Conservation (phyloP, 2,329 filamentous ascomycete genomes). For the Amesomyces nigricolor region DNA sequence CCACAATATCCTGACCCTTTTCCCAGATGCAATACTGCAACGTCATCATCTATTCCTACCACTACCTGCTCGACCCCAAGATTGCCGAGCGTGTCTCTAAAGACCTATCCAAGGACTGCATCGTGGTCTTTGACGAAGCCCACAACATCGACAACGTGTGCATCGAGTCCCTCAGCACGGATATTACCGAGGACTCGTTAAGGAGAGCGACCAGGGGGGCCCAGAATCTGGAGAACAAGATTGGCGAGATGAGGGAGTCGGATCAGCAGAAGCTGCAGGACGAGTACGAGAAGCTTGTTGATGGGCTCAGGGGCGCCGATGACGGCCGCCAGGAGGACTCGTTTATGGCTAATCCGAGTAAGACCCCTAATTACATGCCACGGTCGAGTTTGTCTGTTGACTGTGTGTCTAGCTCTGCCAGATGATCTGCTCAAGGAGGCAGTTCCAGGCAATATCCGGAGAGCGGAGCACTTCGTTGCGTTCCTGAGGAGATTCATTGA, state of each 20-base stretch:
- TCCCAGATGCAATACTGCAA: constrained; percentile 94
- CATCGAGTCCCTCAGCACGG: constrained; percentile 94
- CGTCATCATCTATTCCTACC: constrained; percentile 98
- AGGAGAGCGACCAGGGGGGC: constrained; percentile 87
- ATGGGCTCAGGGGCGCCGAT: constrained; percentile 81
- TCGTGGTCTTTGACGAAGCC: constrained; percentile 96
- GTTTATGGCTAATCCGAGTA: constrained; percentile 88
- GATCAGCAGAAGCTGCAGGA: constrained; percentile 91
- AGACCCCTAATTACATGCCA: constrained; percentile 1
- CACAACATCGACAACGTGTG: constrained; percentile 99
- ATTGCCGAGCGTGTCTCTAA: constrained; percentile 93
- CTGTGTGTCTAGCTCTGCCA: constrained; percentile 57
- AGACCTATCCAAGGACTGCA: constrained; percentile 95
- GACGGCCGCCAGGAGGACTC: constrained; percentile 88
- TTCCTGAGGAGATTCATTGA: constrained; percentile 97
- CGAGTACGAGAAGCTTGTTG: constrained; percentile 92
- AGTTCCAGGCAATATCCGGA: constrained; percentile 89
- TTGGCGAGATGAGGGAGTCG: constrained; percentile 90
- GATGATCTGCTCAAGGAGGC: constrained; percentile 94
- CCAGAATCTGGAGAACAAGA: constrained; percentile 83
- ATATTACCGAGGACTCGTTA: constrained; percentile 91
- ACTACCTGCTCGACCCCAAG: constrained; percentile 95
- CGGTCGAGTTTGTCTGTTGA: constrained; percentile 18
- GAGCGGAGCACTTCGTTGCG: constrained; percentile 91
- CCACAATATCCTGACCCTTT: background rate